phyloP scores from a whole-genome alignment of 2,329 filamentous ascomycete species.

The Meredithiella fracta region DNA sequence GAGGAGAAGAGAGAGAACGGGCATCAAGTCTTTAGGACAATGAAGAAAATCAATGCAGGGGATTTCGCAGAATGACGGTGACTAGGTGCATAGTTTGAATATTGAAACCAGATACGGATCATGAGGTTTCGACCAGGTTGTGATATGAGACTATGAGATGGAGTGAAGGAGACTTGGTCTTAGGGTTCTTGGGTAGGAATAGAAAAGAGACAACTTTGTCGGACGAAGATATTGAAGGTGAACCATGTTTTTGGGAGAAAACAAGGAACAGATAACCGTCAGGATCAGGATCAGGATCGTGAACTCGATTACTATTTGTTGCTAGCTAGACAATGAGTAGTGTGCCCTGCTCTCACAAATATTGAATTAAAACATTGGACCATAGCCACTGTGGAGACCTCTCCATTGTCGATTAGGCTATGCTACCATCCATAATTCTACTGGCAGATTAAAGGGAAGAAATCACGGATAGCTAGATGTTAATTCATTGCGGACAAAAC shows the following conservation, averaged over 20 bases:
- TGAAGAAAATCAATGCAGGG: not conserved
- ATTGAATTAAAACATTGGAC: too few relatives aligned
- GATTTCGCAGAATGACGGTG: not conserved
- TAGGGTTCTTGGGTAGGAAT: too few relatives aligned
- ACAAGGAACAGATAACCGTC: not conserved
- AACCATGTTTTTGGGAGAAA: not conserved
- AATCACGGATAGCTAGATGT: not conserved
- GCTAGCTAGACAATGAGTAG: too few relatives aligned
- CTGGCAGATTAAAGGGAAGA: not conserved
- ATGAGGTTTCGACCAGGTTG: too few relatives aligned
- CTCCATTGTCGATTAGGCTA: not conserved
- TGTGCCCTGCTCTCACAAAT: too few relatives aligned
- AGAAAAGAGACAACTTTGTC: not conserved
- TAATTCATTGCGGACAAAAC: too few relatives aligned
- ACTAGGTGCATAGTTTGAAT: not conserved
- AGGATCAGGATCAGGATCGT: not conserved
- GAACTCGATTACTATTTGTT: not conserved
- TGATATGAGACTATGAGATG: too few relatives aligned
- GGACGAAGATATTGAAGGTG: not conserved
- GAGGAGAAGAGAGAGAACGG: not conserved
- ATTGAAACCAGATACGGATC: too few relatives aligned
- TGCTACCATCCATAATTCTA: not conserved
- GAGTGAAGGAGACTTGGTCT: too few relatives aligned
- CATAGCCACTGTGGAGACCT: not conserved
- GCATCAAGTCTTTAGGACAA: not conserved